These are phyloP conservation scores for Dactylellina parvicollis DNA, from an alignment of 2,329 filamentous ascomycete genomes.

Conservation along the genomic window DNA sequence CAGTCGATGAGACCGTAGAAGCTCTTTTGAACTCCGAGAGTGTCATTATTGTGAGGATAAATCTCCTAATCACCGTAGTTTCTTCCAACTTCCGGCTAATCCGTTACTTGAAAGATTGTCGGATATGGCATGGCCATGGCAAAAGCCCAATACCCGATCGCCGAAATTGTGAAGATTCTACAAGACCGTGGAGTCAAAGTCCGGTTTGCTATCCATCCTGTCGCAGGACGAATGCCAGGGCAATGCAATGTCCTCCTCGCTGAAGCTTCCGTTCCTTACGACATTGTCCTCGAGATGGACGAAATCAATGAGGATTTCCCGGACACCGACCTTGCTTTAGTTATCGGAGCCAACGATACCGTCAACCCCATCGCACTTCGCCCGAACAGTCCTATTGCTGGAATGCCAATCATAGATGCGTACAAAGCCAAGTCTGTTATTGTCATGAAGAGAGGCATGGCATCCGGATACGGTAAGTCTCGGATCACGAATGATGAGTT, in stretches of 20 bases:
- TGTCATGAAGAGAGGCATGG: slow-evolving; percentile 92
- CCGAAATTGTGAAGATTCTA: slow-evolving; percentile 79
- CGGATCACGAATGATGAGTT: background rate
- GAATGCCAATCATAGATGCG: slow-evolving; percentile 90
- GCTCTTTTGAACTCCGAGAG: slow-evolving; percentile 78
- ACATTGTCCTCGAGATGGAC: slow-evolving; percentile 94
- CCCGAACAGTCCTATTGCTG: slow-evolving; percentile 82
- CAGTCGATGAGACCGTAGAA: slow-evolving; percentile 82
- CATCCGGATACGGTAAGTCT: slow-evolving; percentile 79
- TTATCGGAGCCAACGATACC: slow-evolving; percentile 92
- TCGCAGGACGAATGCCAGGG: slow-evolving; percentile 90
- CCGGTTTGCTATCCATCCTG: slow-evolving; percentile 88
- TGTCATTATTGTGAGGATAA: slow-evolving; percentile 75
- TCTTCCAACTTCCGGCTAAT: background rate
- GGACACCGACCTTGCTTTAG: slow-evolving; percentile 84
- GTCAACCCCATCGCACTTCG: slow-evolving; percentile 91
- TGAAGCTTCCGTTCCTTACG: slow-evolving; percentile 87
- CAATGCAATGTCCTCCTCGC: slow-evolving; percentile 92
- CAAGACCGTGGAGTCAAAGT: slow-evolving; percentile 81
- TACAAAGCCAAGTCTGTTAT: slow-evolving; percentile 95
- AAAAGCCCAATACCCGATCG: slow-evolving; percentile 90
- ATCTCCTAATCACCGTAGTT: background rate
- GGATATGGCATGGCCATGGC: slow-evolving; percentile 95
- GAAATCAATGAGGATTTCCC: slow-evolving; percentile 93
- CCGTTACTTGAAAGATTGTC: slow-evolving; percentile 66